Evolutionary conservation across 1,139 yeast species (phyloP).

Genomic region (Saccharomycopsis hybrid): DNA sequence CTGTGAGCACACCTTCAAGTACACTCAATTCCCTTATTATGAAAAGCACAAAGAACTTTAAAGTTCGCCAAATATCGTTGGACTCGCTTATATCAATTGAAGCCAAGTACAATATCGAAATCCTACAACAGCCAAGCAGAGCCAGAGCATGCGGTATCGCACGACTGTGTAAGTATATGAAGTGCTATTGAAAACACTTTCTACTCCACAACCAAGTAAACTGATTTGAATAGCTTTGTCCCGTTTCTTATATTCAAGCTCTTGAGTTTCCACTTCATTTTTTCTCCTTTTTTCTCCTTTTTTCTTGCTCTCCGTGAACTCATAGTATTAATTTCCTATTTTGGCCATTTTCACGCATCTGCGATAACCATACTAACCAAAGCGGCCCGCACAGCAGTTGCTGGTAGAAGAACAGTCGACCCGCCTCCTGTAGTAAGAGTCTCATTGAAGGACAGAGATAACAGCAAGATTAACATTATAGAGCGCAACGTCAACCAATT

Average conservation of each 20-base stretch:
- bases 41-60: not conserved
- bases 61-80: not conserved
- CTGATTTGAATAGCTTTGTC: no score
- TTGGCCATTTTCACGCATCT: no score
- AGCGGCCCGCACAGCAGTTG: not conserved
- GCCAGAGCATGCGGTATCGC: conserved; percentile 18
- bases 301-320: no score
- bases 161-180: conserved; percentile 4
- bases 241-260: no score
- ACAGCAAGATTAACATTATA: conserved; percentile 5
- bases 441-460: not conserved
- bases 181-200: not conserved
- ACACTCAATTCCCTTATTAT: no score
- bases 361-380: no score
- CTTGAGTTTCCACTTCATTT: no score
- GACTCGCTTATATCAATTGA: not conserved
- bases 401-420: conserved; percentile 17
- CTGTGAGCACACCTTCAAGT: no score
- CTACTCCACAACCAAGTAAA: no score
- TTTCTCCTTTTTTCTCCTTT: no score
- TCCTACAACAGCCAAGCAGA: conserved; percentile 15
- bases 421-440: conserved; percentile 17
- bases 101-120: conserved; percentile 1
- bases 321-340: no score
- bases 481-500: conserved; percentile 9